These are phyloP conservation scores for Nothophytophthora sp. DNA, from an alignment of 352 stramenopile species.

Conservation along the genomic window DNA sequence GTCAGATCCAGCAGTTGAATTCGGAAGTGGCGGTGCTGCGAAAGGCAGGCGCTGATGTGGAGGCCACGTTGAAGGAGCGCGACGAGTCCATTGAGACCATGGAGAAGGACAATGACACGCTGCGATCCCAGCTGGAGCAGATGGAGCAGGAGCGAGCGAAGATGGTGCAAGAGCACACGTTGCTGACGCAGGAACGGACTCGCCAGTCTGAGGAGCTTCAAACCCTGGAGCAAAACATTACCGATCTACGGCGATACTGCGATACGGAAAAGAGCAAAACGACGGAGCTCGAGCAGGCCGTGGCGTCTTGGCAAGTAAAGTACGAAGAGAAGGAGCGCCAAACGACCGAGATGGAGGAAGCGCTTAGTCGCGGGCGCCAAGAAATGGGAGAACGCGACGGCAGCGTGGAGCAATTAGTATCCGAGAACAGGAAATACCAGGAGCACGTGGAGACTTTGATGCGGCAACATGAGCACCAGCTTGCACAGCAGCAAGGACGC, in stretches of 20 bases:
- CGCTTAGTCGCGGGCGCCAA: slow-evolving; percentile 26
- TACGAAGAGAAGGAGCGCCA: slow-evolving; percentile 37
- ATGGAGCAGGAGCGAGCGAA: slow-evolving; percentile 44
- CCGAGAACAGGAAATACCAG: slow-evolving; percentile 47
- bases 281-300: slow-evolving; percentile 33
- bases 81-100: slow-evolving; percentile 35
- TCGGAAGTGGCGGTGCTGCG: slow-evolving; percentile 50
- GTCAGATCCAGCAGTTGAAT: slow-evolving; percentile 55
- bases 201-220: slow-evolving; percentile 41
- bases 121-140: slow-evolving; percentile 44
- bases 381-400: slow-evolving; percentile 33
- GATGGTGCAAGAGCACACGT: slow-evolving; percentile 45
- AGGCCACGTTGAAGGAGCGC: slow-evolving; percentile 45
- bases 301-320: slow-evolving; percentile 36
- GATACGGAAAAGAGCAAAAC: slow-evolving; percentile 34
- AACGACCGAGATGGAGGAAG: slow-evolving; percentile 30
- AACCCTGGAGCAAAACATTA: slow-evolving; percentile 42
- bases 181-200: slow-evolving; percentile 34
- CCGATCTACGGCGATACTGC: slow-evolving; percentile 42
- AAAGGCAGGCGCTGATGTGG: slow-evolving; percentile 47
- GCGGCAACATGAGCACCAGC: slow-evolving; percentile 53
- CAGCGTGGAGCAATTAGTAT: slow-evolving; percentile 38
- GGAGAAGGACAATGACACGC: slow-evolving; percentile 39
- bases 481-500: slow-evolving; percentile 44
- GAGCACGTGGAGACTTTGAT: slow-evolving; percentile 40